phyloP scores from a whole-genome alignment of 176 grass and related monocot species.

The Pontederia paniculata region DNA sequence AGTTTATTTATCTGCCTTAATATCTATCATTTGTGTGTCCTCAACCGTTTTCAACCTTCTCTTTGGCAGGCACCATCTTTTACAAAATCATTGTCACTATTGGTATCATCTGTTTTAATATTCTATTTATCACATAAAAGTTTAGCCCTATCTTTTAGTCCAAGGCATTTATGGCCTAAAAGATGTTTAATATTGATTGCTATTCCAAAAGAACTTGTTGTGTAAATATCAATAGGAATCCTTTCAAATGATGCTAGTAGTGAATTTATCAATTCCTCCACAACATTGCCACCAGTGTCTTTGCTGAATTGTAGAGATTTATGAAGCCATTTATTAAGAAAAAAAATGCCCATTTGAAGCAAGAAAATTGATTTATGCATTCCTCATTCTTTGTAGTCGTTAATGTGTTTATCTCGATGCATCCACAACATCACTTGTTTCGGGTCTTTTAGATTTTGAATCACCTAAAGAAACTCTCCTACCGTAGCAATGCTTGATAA shows the following conservation, averaged over 20 bases:
- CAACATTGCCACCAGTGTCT: conserved; percentile 11
- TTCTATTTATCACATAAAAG: conserved; percentile 37
- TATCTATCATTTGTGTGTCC: not conserved
- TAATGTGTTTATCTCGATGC: conserved; percentile 30
- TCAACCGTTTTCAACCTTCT: conserved; percentile 6
- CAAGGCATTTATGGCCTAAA: conserved; percentile 23
- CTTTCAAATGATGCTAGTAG: conserved; percentile 33
- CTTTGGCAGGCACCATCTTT: conserved; percentile 1
- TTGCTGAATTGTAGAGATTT: conserved; percentile 31
- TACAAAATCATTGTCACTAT: conserved; percentile 3
- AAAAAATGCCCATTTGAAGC: conserved; percentile 39
- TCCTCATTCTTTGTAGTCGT: conserved; percentile 30
- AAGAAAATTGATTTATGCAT: conserved; percentile 51
- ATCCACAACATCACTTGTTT: conserved; percentile 26
- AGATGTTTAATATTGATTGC: conserved; percentile 31
- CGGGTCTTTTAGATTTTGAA: conserved; percentile 32
- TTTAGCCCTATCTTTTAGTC: conserved; percentile 44
- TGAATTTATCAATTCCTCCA: conserved; percentile 30
- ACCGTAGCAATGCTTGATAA: conserved; percentile 40
- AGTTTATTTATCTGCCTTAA: conserved; percentile 1
- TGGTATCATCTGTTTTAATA: conserved; percentile 2
- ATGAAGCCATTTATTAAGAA: conserved; percentile 56
- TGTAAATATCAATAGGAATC: conserved; percentile 25
- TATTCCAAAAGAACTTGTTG: conserved; percentile 27
- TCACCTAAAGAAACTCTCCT: conserved; percentile 36